Conservation (phyloP, 176 grass and related monocot genomes). For the Aegilops bicornis region DNA sequence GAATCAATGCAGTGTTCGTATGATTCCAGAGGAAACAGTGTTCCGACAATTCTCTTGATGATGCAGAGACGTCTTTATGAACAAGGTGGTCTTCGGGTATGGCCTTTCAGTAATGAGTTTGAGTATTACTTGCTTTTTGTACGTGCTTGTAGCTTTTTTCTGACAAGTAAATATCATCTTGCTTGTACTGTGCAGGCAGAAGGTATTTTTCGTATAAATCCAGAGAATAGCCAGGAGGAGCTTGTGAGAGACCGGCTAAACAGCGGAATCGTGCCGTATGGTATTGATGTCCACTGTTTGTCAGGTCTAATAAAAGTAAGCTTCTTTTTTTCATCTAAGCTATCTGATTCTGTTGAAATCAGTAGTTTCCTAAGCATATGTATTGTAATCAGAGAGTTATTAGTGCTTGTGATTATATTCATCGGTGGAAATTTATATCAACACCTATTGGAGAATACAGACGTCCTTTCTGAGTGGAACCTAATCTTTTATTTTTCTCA, state of each 20-base stretch:
- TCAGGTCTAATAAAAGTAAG: slow-evolving; percentile 78
- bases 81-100: slow-evolving; percentile 69
- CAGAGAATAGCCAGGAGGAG: slow-evolving; percentile 73
- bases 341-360: not conserved
- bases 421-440: not conserved
- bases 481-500: not conserved
- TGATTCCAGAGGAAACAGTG: slow-evolving; percentile 65
- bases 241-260: slow-evolving; percentile 69
- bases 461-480: slow-evolving; percentile 5
- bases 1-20: slow-evolving; percentile 81
- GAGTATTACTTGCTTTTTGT: not conserved
- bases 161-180: slow-evolving; percentile 12
- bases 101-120: not conserved
- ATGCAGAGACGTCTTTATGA: slow-evolving; percentile 74
- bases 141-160: not conserved
- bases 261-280: slow-evolving; percentile 60
- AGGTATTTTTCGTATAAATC: slow-evolving; percentile 84
- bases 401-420: slow-evolving; percentile 25
- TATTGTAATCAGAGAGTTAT: not conserved
- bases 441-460: not conserved
- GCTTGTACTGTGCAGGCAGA: slow-evolving; percentile 48
- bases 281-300: slow-evolving; percentile 80
- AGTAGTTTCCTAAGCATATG: slow-evolving; percentile 2
- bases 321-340: not conserved
- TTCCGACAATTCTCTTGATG: slow-evolving; percentile 74